Evolutionary conservation across 2,329 filamentous ascomycete species (phyloP), one percentile per base, ranked within the genome.

Genomic region (Xylaria sp.): DNA sequence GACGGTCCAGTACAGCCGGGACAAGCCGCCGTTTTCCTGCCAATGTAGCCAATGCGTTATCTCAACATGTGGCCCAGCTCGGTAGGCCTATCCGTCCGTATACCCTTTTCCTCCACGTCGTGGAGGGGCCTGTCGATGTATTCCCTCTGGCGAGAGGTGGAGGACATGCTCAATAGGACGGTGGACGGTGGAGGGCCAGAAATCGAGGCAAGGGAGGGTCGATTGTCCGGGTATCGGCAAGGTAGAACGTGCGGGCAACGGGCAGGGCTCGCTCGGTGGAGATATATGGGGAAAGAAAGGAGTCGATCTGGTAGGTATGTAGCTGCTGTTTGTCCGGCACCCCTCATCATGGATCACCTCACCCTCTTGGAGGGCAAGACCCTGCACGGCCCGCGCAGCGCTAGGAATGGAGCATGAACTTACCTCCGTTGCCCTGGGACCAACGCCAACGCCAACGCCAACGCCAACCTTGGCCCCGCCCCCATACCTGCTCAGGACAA

Each of bases 91-190:
- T 61, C 59, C 21, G 47, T 52, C 44, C 56, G 41, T 26, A 59
- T 44, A 34, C 46, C 50, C 40, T 50, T 29, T 34, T 48, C 52
- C 7, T 61, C 58, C 44, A 59, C 56, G 50, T 71, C 62, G 16
- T 46, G 50, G 18, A 71, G 62, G 19, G 71, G 53, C 19, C 50
- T 63, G 29, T 71, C 62, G 44, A 72, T 72, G 47, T 71, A 72
- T n/a, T 64, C 60, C 16, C 66, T 65, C 1, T 37, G 49, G 63
- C 22, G 69, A 69, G 38, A 72, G 56, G 59, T 68, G 63, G 26
- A 74, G 62, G 39, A 72, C 66, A 50, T 70, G 59, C 24, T 61
- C 66, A 57, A 72, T 69, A n/a, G 69, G 68, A 44, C 64, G 42
- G 52, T 73, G 69, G 42, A 72, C 22, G 2, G 68, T n/a, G n/a